These are phyloP conservation scores for Rhizophora mangle DNA, from an alignment of 345 rosid species.

Conservation along the genomic window DNA sequence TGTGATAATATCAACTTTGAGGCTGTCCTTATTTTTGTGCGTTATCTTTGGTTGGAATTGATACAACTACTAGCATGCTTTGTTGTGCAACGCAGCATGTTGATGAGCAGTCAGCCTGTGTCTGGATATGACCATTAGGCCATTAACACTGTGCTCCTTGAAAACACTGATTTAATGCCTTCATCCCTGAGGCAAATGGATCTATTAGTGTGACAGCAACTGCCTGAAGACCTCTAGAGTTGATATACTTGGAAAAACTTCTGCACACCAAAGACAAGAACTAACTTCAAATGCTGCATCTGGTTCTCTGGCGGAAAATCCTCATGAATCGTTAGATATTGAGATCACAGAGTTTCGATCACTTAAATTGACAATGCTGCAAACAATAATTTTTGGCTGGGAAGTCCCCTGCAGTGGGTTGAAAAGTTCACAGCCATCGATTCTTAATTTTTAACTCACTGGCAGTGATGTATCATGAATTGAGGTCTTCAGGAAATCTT, in stretches of 20 bases:
- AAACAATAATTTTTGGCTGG: conserved; percentile 51
- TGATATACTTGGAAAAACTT: conserved; percentile 61
- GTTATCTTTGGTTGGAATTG: neutral
- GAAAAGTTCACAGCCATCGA: conserved; percentile 59
- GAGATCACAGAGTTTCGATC: conserved; percentile 33
- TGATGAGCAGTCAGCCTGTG: conserved; percentile 18
- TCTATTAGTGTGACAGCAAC: conserved; percentile 62
- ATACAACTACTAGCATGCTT: neutral
- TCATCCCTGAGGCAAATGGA: conserved; percentile 82
- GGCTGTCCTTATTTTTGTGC: neutral
- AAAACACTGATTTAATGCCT: conserved; percentile 57
- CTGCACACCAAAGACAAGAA: conserved; percentile 48
- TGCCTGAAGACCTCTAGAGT: conserved; percentile 75
- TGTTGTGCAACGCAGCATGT: conserved; percentile 26
- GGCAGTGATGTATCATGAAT: conserved; percentile 54
- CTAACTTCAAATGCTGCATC: conserved; percentile 29
- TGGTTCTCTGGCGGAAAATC: conserved; percentile 31
- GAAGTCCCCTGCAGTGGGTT: conserved; percentile 79
- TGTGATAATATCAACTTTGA: no score
- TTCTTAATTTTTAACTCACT: conserved; percentile 39
- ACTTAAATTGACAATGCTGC: conserved; percentile 13
- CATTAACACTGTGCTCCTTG: conserved; percentile 16
- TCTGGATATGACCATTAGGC: conserved; percentile 27
- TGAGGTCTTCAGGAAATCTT: conserved; percentile 44
- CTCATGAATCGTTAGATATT: conserved; percentile 25